These are phyloP conservation scores for Stenogyne calaminthoides DNA, from an alignment of 305 asterid species.

Conservation along the genomic window DNA sequence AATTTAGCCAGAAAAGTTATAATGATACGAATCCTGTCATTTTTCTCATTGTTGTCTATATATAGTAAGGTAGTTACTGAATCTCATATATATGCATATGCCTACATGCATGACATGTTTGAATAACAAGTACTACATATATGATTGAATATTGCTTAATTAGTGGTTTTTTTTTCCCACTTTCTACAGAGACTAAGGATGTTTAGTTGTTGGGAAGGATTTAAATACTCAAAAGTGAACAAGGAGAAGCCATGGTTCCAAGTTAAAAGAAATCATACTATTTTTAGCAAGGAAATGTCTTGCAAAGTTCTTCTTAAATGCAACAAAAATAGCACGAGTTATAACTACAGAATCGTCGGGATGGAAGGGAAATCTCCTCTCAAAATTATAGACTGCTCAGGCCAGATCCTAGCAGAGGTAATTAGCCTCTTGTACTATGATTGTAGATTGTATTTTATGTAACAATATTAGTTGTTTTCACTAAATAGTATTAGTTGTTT, in stretches of 20 bases:
- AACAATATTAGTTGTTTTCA: too few relatives aligned
- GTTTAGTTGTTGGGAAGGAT: slow-evolving; percentile 70
- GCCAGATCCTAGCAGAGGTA: slow-evolving; percentile 70
- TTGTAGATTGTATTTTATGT: too few relatives aligned
- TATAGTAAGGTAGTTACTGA: too few relatives aligned
- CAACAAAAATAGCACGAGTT: slow-evolving; percentile 29
- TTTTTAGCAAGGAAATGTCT: slow-evolving; percentile 33
- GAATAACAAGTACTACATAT: neutral
- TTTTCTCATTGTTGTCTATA: too few relatives aligned
- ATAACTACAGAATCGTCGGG: slow-evolving; percentile 44
- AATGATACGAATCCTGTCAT: too few relatives aligned
- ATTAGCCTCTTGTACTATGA: neutral
- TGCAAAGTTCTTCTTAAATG: slow-evolving; percentile 45
- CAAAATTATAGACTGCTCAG: slow-evolving; percentile 53
- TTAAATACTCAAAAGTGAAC: slow-evolving; percentile 41
- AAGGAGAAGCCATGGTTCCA: slow-evolving; percentile 61
- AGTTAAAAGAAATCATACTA: slow-evolving; percentile 46
- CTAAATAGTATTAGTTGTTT: too few relatives aligned
- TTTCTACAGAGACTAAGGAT: slow-evolving; percentile 48
- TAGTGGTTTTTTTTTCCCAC: neutral
- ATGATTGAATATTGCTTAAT: neutral
- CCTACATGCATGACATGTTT: neutral
- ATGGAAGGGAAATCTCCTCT: slow-evolving; percentile 51
- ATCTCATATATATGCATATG: too few relatives aligned
- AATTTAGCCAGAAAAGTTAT: too few relatives aligned